phyloP scores from a whole-genome alignment of 106 monocot genomes.

The Dendrobium huoshanense region DNA sequence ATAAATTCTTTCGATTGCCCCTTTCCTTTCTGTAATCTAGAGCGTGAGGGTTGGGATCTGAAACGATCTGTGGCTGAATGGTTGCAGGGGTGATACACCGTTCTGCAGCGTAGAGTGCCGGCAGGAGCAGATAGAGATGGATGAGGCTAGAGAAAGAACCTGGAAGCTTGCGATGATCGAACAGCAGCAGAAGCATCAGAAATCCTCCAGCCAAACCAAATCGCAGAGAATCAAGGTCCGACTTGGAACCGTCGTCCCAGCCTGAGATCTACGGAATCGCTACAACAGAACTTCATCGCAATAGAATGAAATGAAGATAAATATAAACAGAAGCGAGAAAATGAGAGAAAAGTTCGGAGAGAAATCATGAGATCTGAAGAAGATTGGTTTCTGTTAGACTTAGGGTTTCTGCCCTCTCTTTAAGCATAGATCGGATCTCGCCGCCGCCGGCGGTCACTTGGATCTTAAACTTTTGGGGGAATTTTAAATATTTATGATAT shows the following conservation, averaged over 20 bases:
- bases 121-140: slow-evolving; percentile 49
- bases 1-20: not conserved
- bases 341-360: not conserved
- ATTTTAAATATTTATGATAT: not conserved
- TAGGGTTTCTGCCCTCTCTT: slow-evolving; percentile 3
- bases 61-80: not conserved
- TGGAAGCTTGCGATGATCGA: not conserved
- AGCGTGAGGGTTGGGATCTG: not conserved
- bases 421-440: not conserved
- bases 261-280: not conserved
- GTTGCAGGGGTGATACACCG: slow-evolving; percentile 34
- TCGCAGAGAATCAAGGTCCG: not conserved
- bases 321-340: too few relatives aligned
- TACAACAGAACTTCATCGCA: not conserved
- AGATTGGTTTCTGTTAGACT: too few relatives aligned
- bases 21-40: not conserved
- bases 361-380: not conserved
- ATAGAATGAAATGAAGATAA: not conserved
- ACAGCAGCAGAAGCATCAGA: not conserved
- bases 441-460: not conserved
- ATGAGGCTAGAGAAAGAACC: slow-evolving; percentile 18
- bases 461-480: not conserved
- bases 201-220: not conserved
- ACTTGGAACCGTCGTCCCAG: not conserved
- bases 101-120: slow-evolving; percentile 59